These are phyloP conservation scores for Geum urbanum DNA, from an alignment of 306 rosid species.

Conservation along the genomic window DNA sequence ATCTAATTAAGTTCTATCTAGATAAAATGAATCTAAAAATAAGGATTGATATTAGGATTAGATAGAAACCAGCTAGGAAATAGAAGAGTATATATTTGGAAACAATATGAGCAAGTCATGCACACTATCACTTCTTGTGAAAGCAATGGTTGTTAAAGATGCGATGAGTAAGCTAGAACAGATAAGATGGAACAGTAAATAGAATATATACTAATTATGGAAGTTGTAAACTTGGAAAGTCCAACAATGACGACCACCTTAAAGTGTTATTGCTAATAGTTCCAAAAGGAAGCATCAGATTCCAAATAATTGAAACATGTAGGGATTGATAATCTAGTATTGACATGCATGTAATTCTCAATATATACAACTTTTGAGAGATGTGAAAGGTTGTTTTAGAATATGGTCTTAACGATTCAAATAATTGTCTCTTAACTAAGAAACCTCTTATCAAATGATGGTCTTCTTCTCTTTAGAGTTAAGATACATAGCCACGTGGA, in stretches of 20 bases:
- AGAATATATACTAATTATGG: not conserved
- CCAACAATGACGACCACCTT: not conserved
- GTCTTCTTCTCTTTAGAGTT: not conserved
- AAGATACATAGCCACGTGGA: too few species aligned
- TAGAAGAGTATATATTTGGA: not conserved
- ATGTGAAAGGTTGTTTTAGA: conserved; percentile 7
- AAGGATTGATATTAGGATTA: too few species aligned
- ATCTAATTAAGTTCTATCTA: too few species aligned
- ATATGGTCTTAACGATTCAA: not conserved
- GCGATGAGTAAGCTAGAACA: not conserved
- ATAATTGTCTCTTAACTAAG: not conserved
- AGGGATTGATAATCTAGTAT: not conserved
- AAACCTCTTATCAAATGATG: not conserved
- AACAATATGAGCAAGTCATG: not conserved
- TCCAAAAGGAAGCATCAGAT: conserved; percentile 5
- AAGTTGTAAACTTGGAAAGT: not conserved
- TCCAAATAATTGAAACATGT: conserved; percentile 5
- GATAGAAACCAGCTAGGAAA: too few species aligned
- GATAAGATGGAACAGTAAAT: not conserved
- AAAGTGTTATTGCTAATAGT: not conserved
- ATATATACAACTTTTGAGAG: not conserved
- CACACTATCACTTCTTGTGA: conserved; percentile 1
- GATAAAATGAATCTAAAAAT: too few species aligned
- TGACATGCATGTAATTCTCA: not conserved
- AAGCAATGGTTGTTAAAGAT: conserved; percentile 5